Base-by-base conservation (phyloP, 1,284 basidiomycete species). In the Tilletia setariae region DNA sequence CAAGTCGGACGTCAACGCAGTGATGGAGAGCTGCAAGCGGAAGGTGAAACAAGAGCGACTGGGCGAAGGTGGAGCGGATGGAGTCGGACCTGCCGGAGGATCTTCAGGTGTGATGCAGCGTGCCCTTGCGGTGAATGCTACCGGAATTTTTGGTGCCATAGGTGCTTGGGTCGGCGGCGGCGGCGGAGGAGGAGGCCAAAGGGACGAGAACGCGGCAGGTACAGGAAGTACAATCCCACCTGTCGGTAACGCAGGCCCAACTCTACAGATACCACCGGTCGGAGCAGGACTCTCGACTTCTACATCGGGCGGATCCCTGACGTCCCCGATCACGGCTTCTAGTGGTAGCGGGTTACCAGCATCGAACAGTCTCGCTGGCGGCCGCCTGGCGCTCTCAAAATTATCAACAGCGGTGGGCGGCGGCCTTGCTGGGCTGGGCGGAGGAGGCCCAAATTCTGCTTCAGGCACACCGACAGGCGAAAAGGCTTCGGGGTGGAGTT, bases 1-100 rank as follows among this genome's bases (percentile, higher is more conserved):
- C 83, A 88, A 92, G 46, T 88, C 90, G 1, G 88, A 89, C 13
- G 91, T 91, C n/a, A 90, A 85, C 74, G 93, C 96, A 67, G 90
- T 96, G 64, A 96, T 98, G 91, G 95, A 98, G 42, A 92, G 90
- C 68, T 87, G 97, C 70, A 91, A 90, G 83, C 87, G 93, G 65
- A 98, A 95, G 82, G 91, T 93, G 23, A 93, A 80, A 70, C 73
- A 74, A 56, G 80, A 81, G 68, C 72, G 71, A 3, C 64, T 82
- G 67, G 70, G 76, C 46, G 79, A 81, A 75, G 65, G 73, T 75
- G 15, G 76, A 70, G 9, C 68, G 76, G 23, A 81, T 53, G 51
- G 51, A 76, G 15, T 32, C 19, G 35, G 51, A 40, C 35, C 49
- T 15, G 28, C 30, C 30, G 53, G 49, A 19, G 62, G 43, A 44